Conservation (phyloP, 495 filamentous ascomycete genomes). For the Lepraria neglecta region DNA sequence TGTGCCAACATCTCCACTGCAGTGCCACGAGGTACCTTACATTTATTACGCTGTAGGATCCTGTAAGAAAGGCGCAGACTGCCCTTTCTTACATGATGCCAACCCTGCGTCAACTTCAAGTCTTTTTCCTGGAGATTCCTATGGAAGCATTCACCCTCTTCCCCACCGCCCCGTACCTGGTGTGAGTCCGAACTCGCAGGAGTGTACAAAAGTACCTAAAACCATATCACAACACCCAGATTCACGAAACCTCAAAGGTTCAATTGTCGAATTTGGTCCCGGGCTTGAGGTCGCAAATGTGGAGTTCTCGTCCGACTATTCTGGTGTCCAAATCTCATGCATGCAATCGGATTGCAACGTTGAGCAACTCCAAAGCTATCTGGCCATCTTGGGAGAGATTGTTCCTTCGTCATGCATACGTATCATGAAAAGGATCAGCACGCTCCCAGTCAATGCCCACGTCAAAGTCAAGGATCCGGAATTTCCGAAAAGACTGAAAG, state of each 20-base stretch:
- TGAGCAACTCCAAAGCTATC: background rate
- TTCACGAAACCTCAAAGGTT: constrained; percentile 14
- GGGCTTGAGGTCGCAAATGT: constrained; percentile 15
- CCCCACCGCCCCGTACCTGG: no score
- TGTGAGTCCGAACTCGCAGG: no score
- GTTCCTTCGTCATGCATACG: constrained; percentile 9
- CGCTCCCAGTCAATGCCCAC: background rate
- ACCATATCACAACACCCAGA: background rate
- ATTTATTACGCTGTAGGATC: constrained; percentile 1
- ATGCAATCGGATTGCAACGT: background rate
- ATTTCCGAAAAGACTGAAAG: constrained; percentile 3
- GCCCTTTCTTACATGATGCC: constrained; percentile 2
- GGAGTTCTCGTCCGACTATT: constrained; percentile 15
- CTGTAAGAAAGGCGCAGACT: constrained; percentile 12
- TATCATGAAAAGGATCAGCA: background rate
- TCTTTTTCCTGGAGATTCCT: no score
- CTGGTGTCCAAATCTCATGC: constrained; percentile 4
- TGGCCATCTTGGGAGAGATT: background rate
- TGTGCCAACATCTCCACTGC: no score
- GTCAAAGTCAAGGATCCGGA: constrained; percentile 5
- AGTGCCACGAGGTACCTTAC: constrained; percentile 1
- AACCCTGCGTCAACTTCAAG: no score
- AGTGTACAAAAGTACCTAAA: background rate
- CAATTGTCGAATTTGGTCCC: constrained; percentile 20
- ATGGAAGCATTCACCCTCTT: no score